Base-by-base conservation (phyloP, 176 grass and related monocot species). In the Oryza punctata region DNA sequence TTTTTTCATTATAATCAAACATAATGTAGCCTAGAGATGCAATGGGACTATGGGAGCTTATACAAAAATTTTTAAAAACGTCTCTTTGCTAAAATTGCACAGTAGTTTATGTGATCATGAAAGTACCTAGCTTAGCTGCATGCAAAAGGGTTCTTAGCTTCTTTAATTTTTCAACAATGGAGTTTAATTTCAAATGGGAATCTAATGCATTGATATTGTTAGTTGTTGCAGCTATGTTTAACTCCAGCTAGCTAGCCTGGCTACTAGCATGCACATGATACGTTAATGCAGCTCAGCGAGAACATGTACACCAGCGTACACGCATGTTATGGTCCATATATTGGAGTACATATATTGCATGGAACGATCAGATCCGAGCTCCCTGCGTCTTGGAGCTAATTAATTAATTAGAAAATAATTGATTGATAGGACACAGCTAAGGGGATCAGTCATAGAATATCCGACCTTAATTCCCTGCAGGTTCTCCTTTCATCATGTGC, bases 351-450 rank as follows among this genome's bases (percentile, higher is more conserved):
- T 37, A 72, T 54, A 21, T 19, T 57, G 18, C 15, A 21, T 57
- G 52, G 52, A 57, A 57, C 19, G 37, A 33, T 6, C 33, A 63
- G 38, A 71, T 64, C 70, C 21, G 21, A 61, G 19, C 8, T 61
- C 86, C 80, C 3, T 83, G 37, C 23, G 43, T 50, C 18, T 57
- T 50, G 86, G 86, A 83, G 77, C 73, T 72, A 40, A 72, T 38
- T 41, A 41, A 41, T 10, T 82, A 27, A 77, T 41, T 65, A 82
- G 19, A 83, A 78, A 65, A 77, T 2, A n/a, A 50, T 65, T 27
- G 23, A 23, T 24, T 61, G 57, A 61, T 24, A 23, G 57, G 57
- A 9, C 57, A 44, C 43, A 10, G 57, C 57, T 45, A 40, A 46
- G 16, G 40, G 61, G 45, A 74, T 81, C 46, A 46, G 3, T 44